Percentiles rank a stretch among this genome's conserved stretches.
Conservation (phyloP, 768 basidiomycete species). For the Suillus spraguei region DNA sequence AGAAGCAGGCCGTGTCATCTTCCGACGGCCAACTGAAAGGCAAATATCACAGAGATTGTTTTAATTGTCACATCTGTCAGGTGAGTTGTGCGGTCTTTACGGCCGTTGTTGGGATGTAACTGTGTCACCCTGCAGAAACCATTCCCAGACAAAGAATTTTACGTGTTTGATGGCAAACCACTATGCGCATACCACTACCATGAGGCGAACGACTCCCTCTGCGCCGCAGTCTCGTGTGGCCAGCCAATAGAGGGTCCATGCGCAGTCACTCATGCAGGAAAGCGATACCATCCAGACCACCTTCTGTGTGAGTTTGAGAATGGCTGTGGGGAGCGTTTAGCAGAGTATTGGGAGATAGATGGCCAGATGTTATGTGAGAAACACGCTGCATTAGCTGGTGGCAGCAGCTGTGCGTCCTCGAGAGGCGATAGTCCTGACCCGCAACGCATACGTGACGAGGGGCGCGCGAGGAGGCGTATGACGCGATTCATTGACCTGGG, state of each 20-base stretch:
- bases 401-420: slow-evolving; percentile 27
- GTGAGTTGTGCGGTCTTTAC: slow-evolving; percentile 36
- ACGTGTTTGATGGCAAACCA: slow-evolving; percentile 88
- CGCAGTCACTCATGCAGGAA: slow-evolving; percentile 80
- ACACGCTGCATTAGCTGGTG: slow-evolving; percentile 51
- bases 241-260: slow-evolving; percentile 94
- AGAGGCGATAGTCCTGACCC: slow-evolving; percentile 19
- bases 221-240: slow-evolving; percentile 75
- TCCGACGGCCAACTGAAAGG: slow-evolving; percentile 94
- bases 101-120: not conserved
- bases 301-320: slow-evolving; percentile 76
- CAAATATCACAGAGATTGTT: slow-evolving; percentile 92
- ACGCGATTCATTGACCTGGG: slow-evolving; percentile 81
- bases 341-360: slow-evolving; percentile 91
- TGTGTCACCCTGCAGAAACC: slow-evolving; percentile 57
- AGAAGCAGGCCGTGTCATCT: slow-evolving; percentile 88
- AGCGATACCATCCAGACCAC: slow-evolving; percentile 87
- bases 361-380: slow-evolving; percentile 84
- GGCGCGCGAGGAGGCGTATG: slow-evolving; percentile 72
- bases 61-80: slow-evolving; percentile 84
- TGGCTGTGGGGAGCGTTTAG: slow-evolving; percentile 56
- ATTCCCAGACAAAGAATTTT: slow-evolving; percentile 91
- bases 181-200: slow-evolving; percentile 94
- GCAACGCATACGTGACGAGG: slow-evolving; percentile 29
- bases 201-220: slow-evolving; percentile 88